A percentile compares a stretch with the other conserved stretches of the same genome.
phyloP scores from a whole-genome alignment of 192 early-diverging fungal species.

The Ambispora gerdemannii region DNA sequence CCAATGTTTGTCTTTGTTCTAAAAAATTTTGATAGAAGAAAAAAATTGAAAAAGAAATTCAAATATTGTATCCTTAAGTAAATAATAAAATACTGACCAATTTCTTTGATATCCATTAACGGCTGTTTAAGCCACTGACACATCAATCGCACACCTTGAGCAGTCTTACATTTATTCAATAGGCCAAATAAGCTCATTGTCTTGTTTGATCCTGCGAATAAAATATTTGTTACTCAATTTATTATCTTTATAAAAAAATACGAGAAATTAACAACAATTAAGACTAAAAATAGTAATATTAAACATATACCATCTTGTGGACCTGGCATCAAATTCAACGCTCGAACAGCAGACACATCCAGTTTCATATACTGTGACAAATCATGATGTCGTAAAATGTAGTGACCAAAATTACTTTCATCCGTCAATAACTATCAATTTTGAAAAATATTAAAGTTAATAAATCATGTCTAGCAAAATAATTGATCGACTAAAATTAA shows the following conservation, averaged over 20 bases:
- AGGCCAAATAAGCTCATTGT: constrained; percentile 67
- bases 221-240: too few relatives aligned
- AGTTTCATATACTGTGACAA: constrained; percentile 88
- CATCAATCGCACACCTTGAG: constrained; percentile 82
- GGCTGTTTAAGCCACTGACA: constrained; percentile 89
- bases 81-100: constrained; percentile 35
- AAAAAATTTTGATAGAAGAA: neutral
- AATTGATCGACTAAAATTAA: neutral
- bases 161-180: constrained; percentile 78
- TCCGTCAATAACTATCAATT: constrained; percentile 63
- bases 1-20: constrained; percentile 76
- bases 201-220: constrained; percentile 49
- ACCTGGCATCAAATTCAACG: constrained; percentile 81
- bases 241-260: neutral
- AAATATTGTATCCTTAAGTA: neutral
- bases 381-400: constrained; percentile 66
- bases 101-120: constrained; percentile 60
- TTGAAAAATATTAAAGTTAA: too few relatives aligned
- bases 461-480: too few relatives aligned
- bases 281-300: too few relatives aligned
- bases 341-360: constrained; percentile 84
- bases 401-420: constrained; percentile 77
- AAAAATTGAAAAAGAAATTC: neutral
- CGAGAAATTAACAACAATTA: constrained; percentile 21
- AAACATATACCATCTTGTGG: constrained; percentile 59